These are phyloP conservation scores for Penicillium sp. DNA, from an alignment of 2,329 filamentous ascomycete species.

Conservation along the genomic window DNA sequence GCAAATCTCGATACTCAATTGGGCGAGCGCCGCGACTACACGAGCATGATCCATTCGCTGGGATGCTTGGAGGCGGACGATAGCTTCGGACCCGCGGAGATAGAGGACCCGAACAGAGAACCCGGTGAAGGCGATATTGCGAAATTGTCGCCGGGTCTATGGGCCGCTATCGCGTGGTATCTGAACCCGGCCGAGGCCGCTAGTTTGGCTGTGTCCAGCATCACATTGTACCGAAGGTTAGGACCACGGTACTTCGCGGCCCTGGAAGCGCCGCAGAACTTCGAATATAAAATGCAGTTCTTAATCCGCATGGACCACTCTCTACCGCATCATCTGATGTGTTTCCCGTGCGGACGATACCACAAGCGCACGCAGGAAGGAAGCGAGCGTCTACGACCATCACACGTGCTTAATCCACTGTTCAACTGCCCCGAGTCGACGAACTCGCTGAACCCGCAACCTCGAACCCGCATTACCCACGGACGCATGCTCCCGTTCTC, in stretches of 20 bases:
- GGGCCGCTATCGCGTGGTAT: conserved; percentile 45
- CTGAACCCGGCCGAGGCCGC: conserved; percentile 49
- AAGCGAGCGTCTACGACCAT: conserved; percentile 53
- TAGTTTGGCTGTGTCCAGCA: conserved; percentile 50
- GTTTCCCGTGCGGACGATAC: conserved; percentile 57
- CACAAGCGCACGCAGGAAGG: conserved; percentile 56
- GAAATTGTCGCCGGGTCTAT: conserved; percentile 47
- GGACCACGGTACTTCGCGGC: conserved; percentile 41
- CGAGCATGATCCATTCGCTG: conserved; percentile 36
- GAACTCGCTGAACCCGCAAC: conserved; percentile 48
- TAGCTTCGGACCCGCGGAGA: conserved; percentile 12
- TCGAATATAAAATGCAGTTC: conserved; percentile 50
- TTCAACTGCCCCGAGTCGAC: conserved; percentile 56
- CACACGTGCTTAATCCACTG: conserved; percentile 55
- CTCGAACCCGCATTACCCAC: conserved; percentile 55
- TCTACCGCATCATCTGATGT: conserved; percentile 58
- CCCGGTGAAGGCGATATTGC: conserved; percentile 46
- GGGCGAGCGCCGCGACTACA: conserved; percentile 39
- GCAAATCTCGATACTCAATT: conserved; percentile 34
- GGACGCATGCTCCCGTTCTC: conserved; percentile 57
- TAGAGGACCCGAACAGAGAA: conserved; percentile 23
- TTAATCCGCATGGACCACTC: conserved; percentile 51
- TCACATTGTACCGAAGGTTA: conserved; percentile 46
- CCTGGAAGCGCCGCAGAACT: conserved; percentile 46
- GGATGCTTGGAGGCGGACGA: conserved; percentile 33